Evolutionary conservation across 257 asterid genomes (phyloP), one percentile per base, ranked within the genome.

Genomic region (Jacaranda mimosifolia): DNA sequence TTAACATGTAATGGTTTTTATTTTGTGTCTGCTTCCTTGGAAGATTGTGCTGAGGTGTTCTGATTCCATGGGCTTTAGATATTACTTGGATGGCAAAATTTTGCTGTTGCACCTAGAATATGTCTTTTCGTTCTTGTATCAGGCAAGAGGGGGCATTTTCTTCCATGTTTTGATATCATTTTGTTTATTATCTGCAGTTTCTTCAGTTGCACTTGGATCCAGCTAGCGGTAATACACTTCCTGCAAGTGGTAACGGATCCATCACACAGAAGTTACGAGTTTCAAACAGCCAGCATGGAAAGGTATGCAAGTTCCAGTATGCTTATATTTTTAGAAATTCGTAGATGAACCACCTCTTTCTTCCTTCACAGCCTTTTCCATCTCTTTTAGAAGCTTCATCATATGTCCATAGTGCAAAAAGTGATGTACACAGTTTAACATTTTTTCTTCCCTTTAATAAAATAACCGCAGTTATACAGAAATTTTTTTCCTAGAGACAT

Each of bases 171-270:
- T 9, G 65, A 15, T 51, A 32, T 52, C 48, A 42, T 18, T 79
- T 65, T 70, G 65, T 84, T 42, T 49, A 75, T 80, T 63, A 56
- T 76, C 63, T 68, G 70, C 90, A 93, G 98, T 94, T 90, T 91
- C 95, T 94, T 74, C 98, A 94, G 78, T 80, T 94, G 88, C 97
- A 94, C 76, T 86, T 94, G 95, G 97, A 94, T 76, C 96, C 98
- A 69, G 98, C 98, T 49, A 94, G 94, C 86, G 77, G 94, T 68
- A 89, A 87, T 79, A 85, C 87, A 15, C 94, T 94, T 69, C 92
- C 95, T 74, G 93, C 90, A 42, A 83, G 71, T 77, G 87, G 92
- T 59, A 83, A 80, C 35, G 98, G 89, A 70, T 80, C 82, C 58
- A 77, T 91, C 72, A 84, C 89, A 6, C 98, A 94, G 85, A 90